Percentiles rank a stretch among this genome's conserved stretches.
phyloP scores from a whole-genome alignment of 2,329 filamentous ascomycete genomes.

The Ceratocystiopsis sp. region DNA sequence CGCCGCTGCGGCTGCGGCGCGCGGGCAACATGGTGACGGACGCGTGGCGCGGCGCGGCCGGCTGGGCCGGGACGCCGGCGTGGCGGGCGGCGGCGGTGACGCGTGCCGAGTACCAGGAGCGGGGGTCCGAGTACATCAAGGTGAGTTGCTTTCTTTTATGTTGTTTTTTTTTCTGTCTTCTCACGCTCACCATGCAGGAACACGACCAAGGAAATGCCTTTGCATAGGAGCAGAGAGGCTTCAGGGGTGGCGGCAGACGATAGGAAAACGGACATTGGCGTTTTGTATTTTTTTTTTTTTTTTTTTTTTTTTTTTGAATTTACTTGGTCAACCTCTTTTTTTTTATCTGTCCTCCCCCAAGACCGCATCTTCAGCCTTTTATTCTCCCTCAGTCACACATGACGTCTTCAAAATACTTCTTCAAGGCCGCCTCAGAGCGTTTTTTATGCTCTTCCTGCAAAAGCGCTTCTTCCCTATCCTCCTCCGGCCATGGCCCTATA shows the following conservation, averaged over 20 bases:
- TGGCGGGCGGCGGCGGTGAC: conserved; percentile 53
- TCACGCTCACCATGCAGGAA: conserved; percentile 27
- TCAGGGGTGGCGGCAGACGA: neutral
- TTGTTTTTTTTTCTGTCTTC: neutral
- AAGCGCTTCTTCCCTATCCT: no score
- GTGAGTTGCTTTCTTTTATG: conserved; percentile 23
- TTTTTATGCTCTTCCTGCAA: no score
- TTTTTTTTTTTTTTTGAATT: no score
- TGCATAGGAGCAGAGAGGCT: conserved; percentile 4
- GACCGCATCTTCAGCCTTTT: no score
- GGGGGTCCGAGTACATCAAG: conserved; percentile 88
- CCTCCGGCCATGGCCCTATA: no score
- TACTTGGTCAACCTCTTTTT: no score
- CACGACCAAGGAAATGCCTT: conserved; percentile 47
- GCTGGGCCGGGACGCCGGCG: conserved; percentile 51
- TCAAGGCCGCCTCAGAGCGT: no score
- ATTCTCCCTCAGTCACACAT: no score
- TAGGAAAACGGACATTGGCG: neutral
- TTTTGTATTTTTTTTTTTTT: neutral
- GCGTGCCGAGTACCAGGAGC: conserved; percentile 74
- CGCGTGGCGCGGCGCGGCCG: conserved; percentile 83
- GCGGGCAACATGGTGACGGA: conserved; percentile 67
- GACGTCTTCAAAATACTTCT: no score
- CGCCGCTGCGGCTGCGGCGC: conserved; percentile 50
- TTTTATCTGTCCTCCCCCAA: no score